Conservation (phyloP, 441 rosid genomes). For the Erodium trifolium region DNA sequence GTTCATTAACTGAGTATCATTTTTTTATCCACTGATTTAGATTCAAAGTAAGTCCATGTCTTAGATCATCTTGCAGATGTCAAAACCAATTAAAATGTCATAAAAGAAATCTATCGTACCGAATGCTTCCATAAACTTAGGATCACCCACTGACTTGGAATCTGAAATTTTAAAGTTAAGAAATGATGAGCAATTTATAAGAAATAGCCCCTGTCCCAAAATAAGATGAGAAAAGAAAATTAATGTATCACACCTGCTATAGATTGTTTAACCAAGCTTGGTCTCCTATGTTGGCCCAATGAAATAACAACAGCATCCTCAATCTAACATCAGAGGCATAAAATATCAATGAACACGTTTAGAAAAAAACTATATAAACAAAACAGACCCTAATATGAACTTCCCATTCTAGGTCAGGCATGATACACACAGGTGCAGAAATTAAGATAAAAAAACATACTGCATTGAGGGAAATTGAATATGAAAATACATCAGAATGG, state of each 20-base stretch:
- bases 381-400: background rate
- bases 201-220: background rate
- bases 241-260: constrained; percentile 29
- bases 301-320: constrained; percentile 84
- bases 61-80: background rate
- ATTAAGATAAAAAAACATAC: background rate
- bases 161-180: constrained; percentile 35
- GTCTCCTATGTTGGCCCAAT: constrained; percentile 51
- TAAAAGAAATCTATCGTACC: constrained; percentile 42
- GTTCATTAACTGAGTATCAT: background rate
- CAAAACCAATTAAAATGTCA: constrained; percentile 5
- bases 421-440: background rate
- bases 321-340: constrained; percentile 37
- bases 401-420: background rate
- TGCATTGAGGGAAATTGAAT: background rate
- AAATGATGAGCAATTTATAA: background rate
- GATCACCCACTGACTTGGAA: constrained; percentile 48
- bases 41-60: background rate
- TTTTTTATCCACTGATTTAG: constrained; percentile 1
- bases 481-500: background rate
- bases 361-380: background rate
- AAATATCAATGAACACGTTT: background rate
- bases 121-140: constrained; percentile 59
- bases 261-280: constrained; percentile 44
- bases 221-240: background rate